Base-by-base conservation (phyloP, 306 rosid species). In the Oxytropis ochrocephala region DNA sequence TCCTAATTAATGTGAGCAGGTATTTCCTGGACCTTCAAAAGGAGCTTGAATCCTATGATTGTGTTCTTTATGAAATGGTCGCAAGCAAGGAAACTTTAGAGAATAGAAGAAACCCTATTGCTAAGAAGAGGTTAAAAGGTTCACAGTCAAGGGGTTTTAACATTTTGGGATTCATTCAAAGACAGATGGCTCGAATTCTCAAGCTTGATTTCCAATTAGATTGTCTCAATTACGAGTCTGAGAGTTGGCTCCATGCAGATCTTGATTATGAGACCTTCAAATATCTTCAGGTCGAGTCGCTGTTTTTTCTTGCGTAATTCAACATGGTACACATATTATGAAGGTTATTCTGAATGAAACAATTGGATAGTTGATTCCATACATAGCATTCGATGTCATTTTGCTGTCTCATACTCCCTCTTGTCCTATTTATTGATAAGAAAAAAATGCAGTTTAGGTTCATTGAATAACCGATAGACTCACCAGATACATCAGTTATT, bases 21-120 rank as follows among this genome's bases (percentile, higher is more conserved):
- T 94, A 94, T 86, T 94, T 94, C 78, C 68, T 43, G 53, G 83
- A 89, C 73, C 94, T 94, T 49, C 97, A 94, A 62, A 86, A 87
- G 74, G 89, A 90, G 80, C 97, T 94, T 17, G 95, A 90, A 70
- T 43, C 91, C 38, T 94, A 90, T 70, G 97, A 94, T 67, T 88
- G 91, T 70, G 89, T 90, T 73, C 96, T 94, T 50, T 94, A 87
- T 76, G 98, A 94, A 83, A 94, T 94, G 98, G 97, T 94, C 21
- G 82, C 98, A 6, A 94, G 98, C 81, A 85, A 83, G 87, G 96
- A 90, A 79, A 84, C 82, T 78, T 81, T 94, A 68, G 89, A 84
- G 74, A 81, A 80, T 66, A 87, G 90, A 81, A 85, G 86, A 66
- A 84, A 70, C 32, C 54, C 79, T 57, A 64, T 57, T 32, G 82